Evolutionary conservation across 1,139 yeast genomes (phyloP).

Genomic region (Taphrina deformans): DNA sequence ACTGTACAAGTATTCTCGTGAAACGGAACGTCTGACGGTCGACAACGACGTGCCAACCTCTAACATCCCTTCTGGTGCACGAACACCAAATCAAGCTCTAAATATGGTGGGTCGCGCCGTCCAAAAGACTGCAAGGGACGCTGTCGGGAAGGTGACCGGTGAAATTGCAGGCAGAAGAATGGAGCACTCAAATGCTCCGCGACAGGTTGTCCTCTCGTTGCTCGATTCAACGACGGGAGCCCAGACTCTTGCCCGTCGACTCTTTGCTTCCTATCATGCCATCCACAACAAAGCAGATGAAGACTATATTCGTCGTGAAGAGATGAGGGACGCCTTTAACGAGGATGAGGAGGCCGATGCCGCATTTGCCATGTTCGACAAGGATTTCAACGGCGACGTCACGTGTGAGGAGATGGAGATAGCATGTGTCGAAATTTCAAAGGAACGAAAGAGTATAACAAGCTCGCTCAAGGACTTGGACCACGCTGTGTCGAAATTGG

Average conservation of each 20-base stretch:
- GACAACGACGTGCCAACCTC: constrained; percentile 41
- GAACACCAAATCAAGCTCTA: constrained; percentile 27
- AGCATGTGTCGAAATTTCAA: constrained; percentile 46
- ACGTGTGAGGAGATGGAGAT: constrained; percentile 48
- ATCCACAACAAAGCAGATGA: constrained; percentile 46
- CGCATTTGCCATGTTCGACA: constrained; percentile 46
- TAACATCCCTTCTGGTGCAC: constrained; percentile 14
- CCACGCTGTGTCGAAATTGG: constrained; percentile 49
- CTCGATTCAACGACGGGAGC: constrained; percentile 44
- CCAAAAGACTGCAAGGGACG: constrained; percentile 41
- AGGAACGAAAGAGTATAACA: constrained; percentile 47
- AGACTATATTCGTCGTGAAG: constrained; percentile 45
- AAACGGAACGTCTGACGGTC: constrained; percentile 25
- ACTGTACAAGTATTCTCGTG: constrained; percentile 46
- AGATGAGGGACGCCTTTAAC: constrained; percentile 39
- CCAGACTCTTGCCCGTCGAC: constrained; percentile 47
- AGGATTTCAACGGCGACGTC: constrained; percentile 47
- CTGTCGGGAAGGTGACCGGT: constrained; percentile 44
- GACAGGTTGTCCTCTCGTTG: constrained; percentile 46
- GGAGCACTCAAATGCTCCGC: constrained; percentile 40
- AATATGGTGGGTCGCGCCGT: constrained; percentile 30
- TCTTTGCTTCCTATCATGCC: constrained; percentile 46
- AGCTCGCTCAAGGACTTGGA: constrained; percentile 49
- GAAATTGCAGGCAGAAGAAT: constrained; percentile 40
- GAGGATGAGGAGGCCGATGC: constrained; percentile 46